phyloP scores from a whole-genome alignment of 768 basidiomycete species.

The Glaciozyma antarctica region DNA sequence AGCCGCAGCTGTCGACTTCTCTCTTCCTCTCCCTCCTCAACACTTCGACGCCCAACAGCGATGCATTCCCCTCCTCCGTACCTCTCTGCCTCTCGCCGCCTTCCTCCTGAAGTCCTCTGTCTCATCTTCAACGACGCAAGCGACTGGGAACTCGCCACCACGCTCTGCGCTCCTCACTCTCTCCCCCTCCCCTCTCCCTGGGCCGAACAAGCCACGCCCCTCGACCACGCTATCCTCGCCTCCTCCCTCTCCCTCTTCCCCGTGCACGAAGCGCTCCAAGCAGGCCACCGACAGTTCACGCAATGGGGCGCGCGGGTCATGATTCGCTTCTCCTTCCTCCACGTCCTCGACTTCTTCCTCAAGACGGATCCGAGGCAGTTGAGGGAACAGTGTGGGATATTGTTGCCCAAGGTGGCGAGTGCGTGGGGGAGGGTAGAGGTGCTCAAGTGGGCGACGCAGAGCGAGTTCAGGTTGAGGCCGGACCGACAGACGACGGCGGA shows the following conservation, averaged over 20 bases:
- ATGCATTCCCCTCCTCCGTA: too few relatives aligned
- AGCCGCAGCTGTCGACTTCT: too few relatives aligned
- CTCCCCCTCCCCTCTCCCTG: constrained; percentile 59
- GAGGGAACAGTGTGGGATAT: constrained; percentile 3
- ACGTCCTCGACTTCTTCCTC: constrained; percentile 58
- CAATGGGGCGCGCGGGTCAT: constrained; percentile 60
- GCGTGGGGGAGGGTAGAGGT: constrained; percentile 61
- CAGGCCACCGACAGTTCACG: constrained; percentile 53
- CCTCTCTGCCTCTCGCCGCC: neutral
- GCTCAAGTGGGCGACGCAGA: constrained; percentile 72
- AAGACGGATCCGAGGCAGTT: constrained; percentile 45
- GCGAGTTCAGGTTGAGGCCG: constrained; percentile 50
- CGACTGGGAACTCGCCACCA: constrained; percentile 73
- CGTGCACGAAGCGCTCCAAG: constrained; percentile 52
- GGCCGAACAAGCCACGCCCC: constrained; percentile 52
- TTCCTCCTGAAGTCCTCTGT: constrained; percentile 30
- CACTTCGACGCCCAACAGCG: too few relatives aligned
- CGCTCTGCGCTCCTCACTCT: constrained; percentile 64
- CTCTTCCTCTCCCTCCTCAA: too few relatives aligned
- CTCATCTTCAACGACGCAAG: constrained; percentile 19
- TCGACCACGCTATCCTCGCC: constrained; percentile 60
- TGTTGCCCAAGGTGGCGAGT: constrained; percentile 69
- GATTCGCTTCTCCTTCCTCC: constrained; percentile 58
- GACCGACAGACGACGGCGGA: constrained; percentile 47
- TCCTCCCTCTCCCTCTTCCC: constrained; percentile 49